Evolutionary conservation across 2,329 filamentous ascomycete species (phyloP).

Genomic region (Hypoxylon sp.): DNA sequence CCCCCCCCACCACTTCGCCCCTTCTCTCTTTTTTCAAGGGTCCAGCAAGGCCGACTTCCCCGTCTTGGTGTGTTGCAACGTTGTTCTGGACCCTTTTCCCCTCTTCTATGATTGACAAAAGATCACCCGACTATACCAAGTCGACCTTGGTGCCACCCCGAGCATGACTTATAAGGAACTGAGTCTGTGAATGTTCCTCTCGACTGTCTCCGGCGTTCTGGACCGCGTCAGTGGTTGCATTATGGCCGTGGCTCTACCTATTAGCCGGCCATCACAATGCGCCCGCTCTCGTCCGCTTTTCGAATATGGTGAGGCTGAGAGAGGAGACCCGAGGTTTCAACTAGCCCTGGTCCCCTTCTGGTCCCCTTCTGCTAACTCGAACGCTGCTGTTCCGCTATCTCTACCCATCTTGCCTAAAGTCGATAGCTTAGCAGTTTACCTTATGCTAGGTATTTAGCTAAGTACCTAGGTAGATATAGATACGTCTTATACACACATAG

Average conservation of each 20-base stretch:
- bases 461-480: no score
- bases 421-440: conserved; percentile 17
- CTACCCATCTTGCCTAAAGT: neutral
- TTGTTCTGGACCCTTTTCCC: conserved; percentile 36
- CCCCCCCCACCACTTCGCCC: neutral
- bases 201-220: conserved; percentile 19
- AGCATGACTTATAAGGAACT: conserved; percentile 22
- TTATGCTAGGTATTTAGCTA: no score
- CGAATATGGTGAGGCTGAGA: neutral
- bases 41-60: conserved; percentile 15
- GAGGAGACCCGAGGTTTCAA: neutral
- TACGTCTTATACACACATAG: conserved; percentile 2
- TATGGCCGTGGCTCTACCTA: neutral
- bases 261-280: neutral
- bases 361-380: conserved; percentile 4
- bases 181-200: conserved; percentile 19
- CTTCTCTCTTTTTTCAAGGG: neutral
- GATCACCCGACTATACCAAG: conserved; percentile 34
- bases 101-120: conserved; percentile 35
- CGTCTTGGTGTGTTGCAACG: conserved; percentile 28
- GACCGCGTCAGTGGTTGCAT: conserved; percentile 3
- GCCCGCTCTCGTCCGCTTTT: neutral
- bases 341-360: neutral
- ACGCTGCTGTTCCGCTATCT: neutral
- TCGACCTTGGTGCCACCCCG: conserved; percentile 15